Evolutionary conservation across 352 stramenopile genomes (phyloP).

Genomic region (Ophiocytium majus): DNA sequence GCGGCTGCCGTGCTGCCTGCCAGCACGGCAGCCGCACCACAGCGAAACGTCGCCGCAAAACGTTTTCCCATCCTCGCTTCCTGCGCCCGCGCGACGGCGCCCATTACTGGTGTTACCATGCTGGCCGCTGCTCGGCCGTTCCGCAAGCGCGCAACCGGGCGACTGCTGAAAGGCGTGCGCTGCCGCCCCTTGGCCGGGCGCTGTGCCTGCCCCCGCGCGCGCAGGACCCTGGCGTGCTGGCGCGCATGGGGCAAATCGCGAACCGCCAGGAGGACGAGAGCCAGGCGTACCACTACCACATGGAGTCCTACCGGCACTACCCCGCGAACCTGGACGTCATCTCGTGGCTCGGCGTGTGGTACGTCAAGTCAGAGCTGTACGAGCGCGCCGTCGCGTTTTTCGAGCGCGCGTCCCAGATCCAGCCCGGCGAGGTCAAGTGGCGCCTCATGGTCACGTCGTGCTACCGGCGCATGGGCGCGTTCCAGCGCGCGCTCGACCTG

Average conservation of each 20-base stretch:
- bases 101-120: neutral
- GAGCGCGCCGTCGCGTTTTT: slow-evolving; percentile 95
- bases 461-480: slow-evolving; percentile 87
- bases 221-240: slow-evolving; percentile 57
- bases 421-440: slow-evolving; percentile 93
- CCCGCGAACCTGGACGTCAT: slow-evolving; percentile 93
- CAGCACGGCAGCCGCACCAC: too few relatives aligned
- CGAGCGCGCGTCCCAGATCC: slow-evolving; percentile 84
- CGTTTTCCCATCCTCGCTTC: too few relatives aligned
- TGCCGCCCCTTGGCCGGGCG: slow-evolving; percentile 88
- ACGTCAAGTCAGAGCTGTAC: slow-evolving; percentile 93
- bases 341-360: slow-evolving; percentile 91
- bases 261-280: slow-evolving; percentile 76
- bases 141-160: slow-evolving; percentile 85
- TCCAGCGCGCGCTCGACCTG: slow-evolving; percentile 81
- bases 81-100: neutral
- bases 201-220: slow-evolving; percentile 84
- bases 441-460: slow-evolving; percentile 91
- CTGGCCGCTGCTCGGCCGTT: neutral
- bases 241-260: slow-evolving; percentile 82
- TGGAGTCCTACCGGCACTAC: slow-evolving; percentile 90
- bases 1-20: too few relatives aligned
- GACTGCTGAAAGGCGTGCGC: slow-evolving; percentile 28
- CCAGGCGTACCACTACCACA: slow-evolving; percentile 86
- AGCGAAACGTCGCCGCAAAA: too few relatives aligned